Conservation (phyloP, 202 grass and related monocot species). For the Alloteropsis angusta region DNA sequence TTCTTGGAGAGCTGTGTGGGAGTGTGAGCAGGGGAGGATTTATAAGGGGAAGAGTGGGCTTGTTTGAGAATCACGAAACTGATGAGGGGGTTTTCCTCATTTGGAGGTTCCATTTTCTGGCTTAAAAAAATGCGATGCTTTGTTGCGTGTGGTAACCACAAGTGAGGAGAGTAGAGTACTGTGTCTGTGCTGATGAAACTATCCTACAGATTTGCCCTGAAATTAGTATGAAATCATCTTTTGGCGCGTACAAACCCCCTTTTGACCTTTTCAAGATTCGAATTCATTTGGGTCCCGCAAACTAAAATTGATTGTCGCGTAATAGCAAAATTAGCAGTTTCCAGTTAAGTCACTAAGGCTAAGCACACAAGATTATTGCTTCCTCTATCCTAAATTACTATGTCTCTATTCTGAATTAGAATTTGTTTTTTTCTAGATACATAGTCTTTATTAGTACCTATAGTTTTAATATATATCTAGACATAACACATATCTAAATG, state of each 20-base stretch:
- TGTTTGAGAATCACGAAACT: background rate
- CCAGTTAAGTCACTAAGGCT: background rate
- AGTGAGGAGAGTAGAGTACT: background rate
- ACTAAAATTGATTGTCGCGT: too few relatives aligned
- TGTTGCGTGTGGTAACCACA: background rate
- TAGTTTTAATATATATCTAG: too few relatives aligned
- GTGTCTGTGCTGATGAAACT: background rate
- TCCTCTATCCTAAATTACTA: too few relatives aligned
- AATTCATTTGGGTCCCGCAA: background rate
- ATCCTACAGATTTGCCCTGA: background rate
- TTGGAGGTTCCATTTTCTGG: background rate
- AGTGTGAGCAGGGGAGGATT: background rate
- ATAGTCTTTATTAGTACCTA: too few relatives aligned
- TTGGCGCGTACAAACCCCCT: background rate
- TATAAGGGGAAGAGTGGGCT: slow-evolving; percentile 6
- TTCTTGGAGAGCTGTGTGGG: background rate
- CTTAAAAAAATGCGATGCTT: background rate
- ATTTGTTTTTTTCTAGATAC: too few relatives aligned
- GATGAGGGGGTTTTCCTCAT: background rate
- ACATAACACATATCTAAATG: too few relatives aligned
- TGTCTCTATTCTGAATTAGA: too few relatives aligned
- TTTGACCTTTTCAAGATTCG: background rate
- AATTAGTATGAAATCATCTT: background rate
- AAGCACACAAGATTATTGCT: too few relatives aligned
- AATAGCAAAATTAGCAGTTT: background rate